A percentile compares a stretch with the other conserved stretches of the same genome.
Conservation (phyloP, 176 grass and related monocot species). For the Avena sativa region DNA sequence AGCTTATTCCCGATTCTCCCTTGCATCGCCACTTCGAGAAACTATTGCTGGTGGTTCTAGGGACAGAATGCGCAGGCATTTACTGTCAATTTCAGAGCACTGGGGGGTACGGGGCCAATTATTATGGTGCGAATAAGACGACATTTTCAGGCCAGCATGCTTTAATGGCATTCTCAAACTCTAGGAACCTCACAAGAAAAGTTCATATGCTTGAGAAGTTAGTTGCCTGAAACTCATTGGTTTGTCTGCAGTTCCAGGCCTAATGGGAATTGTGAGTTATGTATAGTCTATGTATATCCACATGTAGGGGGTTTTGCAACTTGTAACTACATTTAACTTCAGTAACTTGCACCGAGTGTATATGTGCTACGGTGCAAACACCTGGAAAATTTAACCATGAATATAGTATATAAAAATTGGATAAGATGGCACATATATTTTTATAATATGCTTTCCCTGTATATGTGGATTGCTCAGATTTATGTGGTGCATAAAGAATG, state of each 20-base stretch:
- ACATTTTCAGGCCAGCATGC: neutral
- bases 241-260: neutral
- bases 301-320: neutral
- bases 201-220: constrained; percentile 14
- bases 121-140: neutral
- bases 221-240: neutral
- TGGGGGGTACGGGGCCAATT: neutral
- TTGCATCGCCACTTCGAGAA: neutral
- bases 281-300: neutral
- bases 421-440: neutral
- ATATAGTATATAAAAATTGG: neutral
- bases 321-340: constrained; percentile 12
- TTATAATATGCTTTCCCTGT: neutral
- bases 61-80: neutral
- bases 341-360: constrained; percentile 8
- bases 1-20: neutral
- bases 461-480: neutral
- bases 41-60: neutral
- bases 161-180: neutral
- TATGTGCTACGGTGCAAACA: neutral
- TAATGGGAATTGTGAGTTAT: neutral
- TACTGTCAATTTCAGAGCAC: neutral
- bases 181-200: neutral
- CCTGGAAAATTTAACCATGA: neutral
- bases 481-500: neutral